Base-by-base conservation (phyloP, 257 asterid species). In the Avicennia marina region DNA sequence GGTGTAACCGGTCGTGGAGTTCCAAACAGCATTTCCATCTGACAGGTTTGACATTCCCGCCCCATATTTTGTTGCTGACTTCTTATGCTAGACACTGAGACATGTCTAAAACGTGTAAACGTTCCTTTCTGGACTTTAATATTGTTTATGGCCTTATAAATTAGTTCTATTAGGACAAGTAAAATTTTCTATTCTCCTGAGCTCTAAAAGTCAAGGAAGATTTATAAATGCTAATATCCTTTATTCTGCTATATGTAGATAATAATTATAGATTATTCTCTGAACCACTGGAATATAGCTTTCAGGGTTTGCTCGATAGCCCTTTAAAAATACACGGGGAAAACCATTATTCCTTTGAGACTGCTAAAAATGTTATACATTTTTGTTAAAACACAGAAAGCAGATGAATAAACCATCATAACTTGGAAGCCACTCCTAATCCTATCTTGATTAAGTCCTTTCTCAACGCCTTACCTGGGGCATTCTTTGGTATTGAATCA, bases 1-100 rank as follows among this genome's bases (percentile, higher is more conserved):
- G 96, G 96, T 0, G 95, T 84, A 8, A 84, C 96, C 2, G 90
- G 96, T 2, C 91, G 95, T 7, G 95, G 95, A 31, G 76, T 87
- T 71, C 96, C 96, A 22, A 87, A 84, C 77, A 87, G 95, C 76
- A 77, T 87, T 75, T 87, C 94, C 38, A 84, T 87, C 65, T 87
- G 77, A 81, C 40, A 24, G 61, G 38, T 64, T 54, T 51, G 42
- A 40, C 20, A 6, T 60, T 58, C 13, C 46, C 11, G 42, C 34
- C 46, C 10, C 15, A 13, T 25, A 20, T 50, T 67, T 63, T 46
- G 6, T 20, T 21, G 38, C 4, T 20, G 21, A 18, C 27, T 59
- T 19, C 27, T 25, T 27, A 17, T 43, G 20, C 42, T 31, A 44
- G 19, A 33, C 16, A 36, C 15, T 29, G 16, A 19, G 27, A 25